Percentiles rank a stretch among this genome's conserved stretches.
These are phyloP conservation scores for Isoetes taiwanensis DNA, from an alignment of 75 land plant genomes.

Conservation along the genomic window DNA sequence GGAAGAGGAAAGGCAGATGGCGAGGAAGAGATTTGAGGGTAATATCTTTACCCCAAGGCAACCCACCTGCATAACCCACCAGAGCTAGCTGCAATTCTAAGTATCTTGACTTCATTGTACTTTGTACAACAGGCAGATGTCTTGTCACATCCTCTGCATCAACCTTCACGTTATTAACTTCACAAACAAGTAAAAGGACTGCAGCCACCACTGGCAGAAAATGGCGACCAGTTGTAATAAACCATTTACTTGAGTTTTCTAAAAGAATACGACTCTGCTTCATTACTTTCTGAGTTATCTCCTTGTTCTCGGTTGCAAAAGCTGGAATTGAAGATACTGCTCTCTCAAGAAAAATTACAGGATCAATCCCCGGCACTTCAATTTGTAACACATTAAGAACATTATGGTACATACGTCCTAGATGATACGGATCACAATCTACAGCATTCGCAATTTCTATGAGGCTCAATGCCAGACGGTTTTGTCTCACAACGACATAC, in stretches of 20 bases:
- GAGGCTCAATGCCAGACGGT: conserved; percentile 20
- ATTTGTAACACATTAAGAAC: conserved; percentile 11
- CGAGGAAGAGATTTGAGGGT: conserved; percentile 35
- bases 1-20: conserved; percentile 50
- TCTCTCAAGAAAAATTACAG: conserved; percentile 13
- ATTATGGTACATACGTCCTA: conserved; percentile 18
- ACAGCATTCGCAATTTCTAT: conserved; percentile 21
- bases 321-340: conserved; percentile 5
- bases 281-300: conserved; percentile 16
- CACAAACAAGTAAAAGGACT: conserved; percentile 35
- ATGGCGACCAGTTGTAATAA: conserved; percentile 50
- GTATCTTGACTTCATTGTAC: conserved; percentile 32
- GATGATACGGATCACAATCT: conserved; percentile 18
- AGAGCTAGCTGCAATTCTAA: conserved; percentile 39
- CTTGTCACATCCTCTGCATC: conserved; percentile 42
- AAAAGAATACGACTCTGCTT: conserved; percentile 49
- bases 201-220: conserved; percentile 60
- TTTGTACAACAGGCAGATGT: conserved; percentile 19
- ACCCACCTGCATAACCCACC: conserved; percentile 31
- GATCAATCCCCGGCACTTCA: conserved; percentile 11
- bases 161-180: conserved; percentile 31
- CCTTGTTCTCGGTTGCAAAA: conserved; percentile 3
- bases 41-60: conserved; percentile 80
- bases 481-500: conserved; percentile 20
- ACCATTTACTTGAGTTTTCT: conserved; percentile 49